Conservation (phyloP, 2,329 filamentous ascomycete species). For the Aspergillus eucalypticola region DNA sequence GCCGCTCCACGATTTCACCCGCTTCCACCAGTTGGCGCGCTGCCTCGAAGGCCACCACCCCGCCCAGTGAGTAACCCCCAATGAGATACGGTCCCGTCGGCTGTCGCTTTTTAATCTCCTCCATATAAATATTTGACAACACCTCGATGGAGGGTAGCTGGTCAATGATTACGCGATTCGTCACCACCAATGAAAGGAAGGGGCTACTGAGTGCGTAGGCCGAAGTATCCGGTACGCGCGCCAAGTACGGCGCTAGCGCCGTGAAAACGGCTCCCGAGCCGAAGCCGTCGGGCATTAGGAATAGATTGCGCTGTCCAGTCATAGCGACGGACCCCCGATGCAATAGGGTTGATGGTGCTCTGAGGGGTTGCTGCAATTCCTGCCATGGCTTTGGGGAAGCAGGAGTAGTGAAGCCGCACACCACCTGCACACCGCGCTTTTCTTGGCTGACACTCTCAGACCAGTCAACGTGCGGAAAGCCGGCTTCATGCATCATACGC, state of each 20-base stretch:
- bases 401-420: background rate
- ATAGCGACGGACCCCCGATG: background rate
- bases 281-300: background rate
- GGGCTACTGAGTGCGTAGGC: background rate
- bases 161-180: background rate
- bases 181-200: background rate
- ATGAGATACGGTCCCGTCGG: background rate
- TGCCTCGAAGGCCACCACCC: background rate
- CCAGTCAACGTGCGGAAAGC: slow-evolving; percentile 16
- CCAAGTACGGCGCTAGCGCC: background rate
- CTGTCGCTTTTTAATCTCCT: background rate
- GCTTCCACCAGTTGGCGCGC: background rate
- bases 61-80: background rate
- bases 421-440: background rate
- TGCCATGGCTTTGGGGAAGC: background rate
- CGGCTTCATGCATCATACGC: slow-evolving; percentile 12
- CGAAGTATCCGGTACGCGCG: background rate
- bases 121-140: background rate
- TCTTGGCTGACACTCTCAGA: background rate
- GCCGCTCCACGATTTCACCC: background rate
- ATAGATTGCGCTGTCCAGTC: background rate
- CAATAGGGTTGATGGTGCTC: background rate
- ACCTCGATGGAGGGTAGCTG: background rate
- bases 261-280: background rate
- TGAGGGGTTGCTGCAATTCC: background rate